Base-by-base conservation (phyloP, 148 eudicot species). In the Chenopodium album region DNA sequence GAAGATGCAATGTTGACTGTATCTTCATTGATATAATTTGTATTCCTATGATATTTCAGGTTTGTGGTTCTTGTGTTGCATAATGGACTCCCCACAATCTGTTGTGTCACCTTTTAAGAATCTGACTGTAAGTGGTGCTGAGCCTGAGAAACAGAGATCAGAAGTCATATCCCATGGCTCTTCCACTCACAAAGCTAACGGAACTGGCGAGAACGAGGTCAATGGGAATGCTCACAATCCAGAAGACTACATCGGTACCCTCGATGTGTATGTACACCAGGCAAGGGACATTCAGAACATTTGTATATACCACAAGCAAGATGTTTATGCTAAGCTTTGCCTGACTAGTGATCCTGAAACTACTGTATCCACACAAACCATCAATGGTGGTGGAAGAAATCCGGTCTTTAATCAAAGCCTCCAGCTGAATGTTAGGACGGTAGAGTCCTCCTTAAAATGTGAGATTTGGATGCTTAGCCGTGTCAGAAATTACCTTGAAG, bases 381-480 rank as follows among this genome's bases (percentile, higher is more conserved):
- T 96, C 71, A 92, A 94, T 52, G 99, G 99, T 1, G 99, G 99
- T 73, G 99, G 99, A n/a, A 82, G 83, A 79, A 96, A 94, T 64
- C 99, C 99, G 0, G 93, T 96, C 74, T 96, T 96, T 77, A 91
- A 96, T 54, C 92, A 96, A 65, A 89, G 77, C 66, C 85, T 96
- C 44, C 85, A 67, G 16, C 84, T 96, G 20, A 81, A 85, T 71
- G 91, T 96, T 37, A 85, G 80, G 16, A 91, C 91, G 9, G 66
- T 90, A 5, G 92, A 91, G 23, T 80, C 90, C 23, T 92, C 92
- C n/a, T 87, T 96, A 59, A 96, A 94, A 82, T 96, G 99, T 77
- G 99, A 96, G 87, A 83, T 96, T 75, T 96, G 95, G 94, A 96
- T 96, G 99, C 91, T 96, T 76, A 96, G 99, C 83, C 91, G 99